Evolutionary conservation across 1,284 basidiomycete genomes (phyloP).

Genomic region (Neonothopanus nambi): DNA sequence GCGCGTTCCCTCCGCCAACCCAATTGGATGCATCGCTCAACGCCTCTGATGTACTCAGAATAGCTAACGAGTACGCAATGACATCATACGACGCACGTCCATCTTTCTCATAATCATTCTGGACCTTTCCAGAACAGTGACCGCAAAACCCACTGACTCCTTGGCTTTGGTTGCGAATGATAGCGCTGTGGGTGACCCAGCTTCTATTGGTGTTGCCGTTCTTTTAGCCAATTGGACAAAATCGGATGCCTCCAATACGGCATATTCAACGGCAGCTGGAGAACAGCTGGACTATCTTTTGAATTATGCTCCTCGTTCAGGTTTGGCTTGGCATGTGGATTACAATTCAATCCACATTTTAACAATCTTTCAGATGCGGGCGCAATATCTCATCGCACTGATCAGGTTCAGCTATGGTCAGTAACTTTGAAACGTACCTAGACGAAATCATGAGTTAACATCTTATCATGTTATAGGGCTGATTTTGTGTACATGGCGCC

Average conservation of each 20-base stretch:
- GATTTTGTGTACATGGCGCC: constrained; percentile 76
- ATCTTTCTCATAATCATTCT: no score
- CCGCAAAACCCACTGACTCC: constrained; percentile 32
- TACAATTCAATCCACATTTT: neutral
- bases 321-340: constrained; percentile 9
- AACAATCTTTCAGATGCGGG: constrained; percentile 34
- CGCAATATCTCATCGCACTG: constrained; percentile 65
- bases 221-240: constrained; percentile 60
- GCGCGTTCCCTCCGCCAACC: constrained; percentile 37
- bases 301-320: constrained; percentile 52
- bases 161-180: constrained; percentile 42
- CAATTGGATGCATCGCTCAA: constrained; percentile 29
- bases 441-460: neutral
- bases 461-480: constrained; percentile 35
- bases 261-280: constrained; percentile 51
- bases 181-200: constrained; percentile 70
- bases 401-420: constrained; percentile 56
- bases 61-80: constrained; percentile 37
- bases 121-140: constrained; percentile 32
- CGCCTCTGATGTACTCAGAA: constrained; percentile 39
- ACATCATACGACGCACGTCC: neutral
- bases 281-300: constrained; percentile 64
- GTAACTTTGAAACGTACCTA: constrained; percentile 16
- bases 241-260: constrained; percentile 32
- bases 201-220: constrained; percentile 64